Base-by-base conservation (phyloP, 2,329 filamentous ascomycete species). In the Dactylellina leptospora region DNA sequence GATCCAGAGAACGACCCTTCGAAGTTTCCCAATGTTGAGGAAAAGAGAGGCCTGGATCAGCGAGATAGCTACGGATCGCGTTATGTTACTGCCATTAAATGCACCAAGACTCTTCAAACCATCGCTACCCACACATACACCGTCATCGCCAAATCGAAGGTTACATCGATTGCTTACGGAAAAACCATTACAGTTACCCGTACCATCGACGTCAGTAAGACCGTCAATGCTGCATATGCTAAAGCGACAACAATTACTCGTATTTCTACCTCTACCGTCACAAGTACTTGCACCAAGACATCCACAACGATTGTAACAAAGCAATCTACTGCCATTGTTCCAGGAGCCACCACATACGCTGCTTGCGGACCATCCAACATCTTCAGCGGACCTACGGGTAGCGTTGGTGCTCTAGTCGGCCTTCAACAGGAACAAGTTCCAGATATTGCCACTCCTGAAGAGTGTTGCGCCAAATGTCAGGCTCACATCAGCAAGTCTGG, bases 81-180 rank as follows among this genome's bases (percentile, higher is more conserved):
- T 23, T 53, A 53, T 53, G 48, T 38, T 9, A 64, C 60, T 13
- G 47, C 53, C 3, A 47, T 72, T 51, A 44, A 64, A 40, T 72
- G 68, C 68, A 59, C 53, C 27, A 72, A 64, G 59, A 64, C 68
- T 28, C 20, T 64, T 11, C 51, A 63, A 48, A 59, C 66, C 13
- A 47, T 63, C 44, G 58, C 50, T 11, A 71, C 58, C 1, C n/a
- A 48, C 44, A 71, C 58, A 11, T 33, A 63, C 38, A 63, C 45
- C 2, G 30, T 51, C 13, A 4, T 38, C 16, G 48, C 48, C 2
- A 42, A 30, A n/a, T 40, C 68, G 1, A 59, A 47, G 36, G 18
- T 13, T 8, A 64, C 68, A 11, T 53, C 25, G 10, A 64, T 33
- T 16, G 54, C 44, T 10, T 64, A 59, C 16, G 68, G 44, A 25